Evolutionary conservation across 2,329 filamentous ascomycete species (phyloP).

Genomic region (Ophioceras dolichostomum): DNA sequence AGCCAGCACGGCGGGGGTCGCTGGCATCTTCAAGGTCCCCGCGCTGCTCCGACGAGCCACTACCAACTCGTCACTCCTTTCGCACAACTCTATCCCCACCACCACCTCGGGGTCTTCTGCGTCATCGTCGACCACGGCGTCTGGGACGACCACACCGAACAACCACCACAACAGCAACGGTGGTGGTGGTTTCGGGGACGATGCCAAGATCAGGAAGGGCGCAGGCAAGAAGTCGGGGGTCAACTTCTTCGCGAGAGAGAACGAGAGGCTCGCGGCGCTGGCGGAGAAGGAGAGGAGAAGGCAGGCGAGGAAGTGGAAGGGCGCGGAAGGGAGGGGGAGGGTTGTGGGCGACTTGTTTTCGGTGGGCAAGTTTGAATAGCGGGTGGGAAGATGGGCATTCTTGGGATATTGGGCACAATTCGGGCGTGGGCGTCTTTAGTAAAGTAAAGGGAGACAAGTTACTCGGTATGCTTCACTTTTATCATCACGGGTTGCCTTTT

Average conservation of each 20-base stretch:
- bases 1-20: slow-evolving; percentile 20
- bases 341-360: slow-evolving; percentile 47
- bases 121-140: not conserved
- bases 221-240: slow-evolving; percentile 49
- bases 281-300: slow-evolving; percentile 45
- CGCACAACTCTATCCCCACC: slow-evolving; percentile 13
- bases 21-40: slow-evolving; percentile 51
- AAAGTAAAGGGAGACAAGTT: too few species aligned
- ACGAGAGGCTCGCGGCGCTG: slow-evolving; percentile 40
- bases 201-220: slow-evolving; percentile 33
- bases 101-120: slow-evolving; percentile 6
- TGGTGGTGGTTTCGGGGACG: slow-evolving; percentile 11
- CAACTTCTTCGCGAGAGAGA: slow-evolving; percentile 48
- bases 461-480: too few species aligned
- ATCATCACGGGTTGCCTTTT: too few species aligned
- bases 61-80: slow-evolving; percentile 43
- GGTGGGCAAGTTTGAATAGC: slow-evolving; percentile 39
- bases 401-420: too few species aligned
- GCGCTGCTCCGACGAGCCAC: slow-evolving; percentile 63
- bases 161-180: not conserved
- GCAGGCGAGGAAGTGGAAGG: slow-evolving; percentile 44
- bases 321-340: slow-evolving; percentile 42
- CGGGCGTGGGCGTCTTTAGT: too few species aligned
- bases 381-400: too few species aligned
- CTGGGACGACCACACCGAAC: slow-evolving; percentile 2